phyloP scores from a whole-genome alignment of 345 rosid genomes.

The Streptanthus diversifolius region DNA sequence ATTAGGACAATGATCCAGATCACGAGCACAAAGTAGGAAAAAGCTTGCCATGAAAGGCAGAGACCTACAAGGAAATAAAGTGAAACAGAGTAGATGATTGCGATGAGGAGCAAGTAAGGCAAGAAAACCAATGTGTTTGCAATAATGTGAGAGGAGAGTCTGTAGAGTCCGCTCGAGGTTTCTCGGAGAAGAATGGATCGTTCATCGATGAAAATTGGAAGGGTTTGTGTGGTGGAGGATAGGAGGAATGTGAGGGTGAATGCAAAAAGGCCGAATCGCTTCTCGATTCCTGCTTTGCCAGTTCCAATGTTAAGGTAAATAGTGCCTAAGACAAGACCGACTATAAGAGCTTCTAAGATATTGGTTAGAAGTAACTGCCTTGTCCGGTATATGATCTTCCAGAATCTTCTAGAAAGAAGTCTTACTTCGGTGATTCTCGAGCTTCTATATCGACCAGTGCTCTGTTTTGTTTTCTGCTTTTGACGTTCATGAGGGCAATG shows the following conservation, averaged over 20 bases:
- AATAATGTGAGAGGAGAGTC: slow-evolving; percentile 72
- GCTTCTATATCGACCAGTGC: slow-evolving; percentile 40
- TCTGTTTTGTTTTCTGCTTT: slow-evolving; percentile 23
- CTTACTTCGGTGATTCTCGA: slow-evolving; percentile 60
- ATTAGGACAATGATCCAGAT: slow-evolving; percentile 72
- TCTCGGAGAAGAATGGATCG: slow-evolving; percentile 73
- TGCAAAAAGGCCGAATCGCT: slow-evolving; percentile 85
- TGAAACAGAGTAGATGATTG: slow-evolving; percentile 62
- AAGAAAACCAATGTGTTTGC: slow-evolving; percentile 88
- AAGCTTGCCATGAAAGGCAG: slow-evolving; percentile 71
- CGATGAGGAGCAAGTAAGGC: slow-evolving; percentile 68
- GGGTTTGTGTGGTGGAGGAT: slow-evolving; percentile 86
- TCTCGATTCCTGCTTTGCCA: slow-evolving; percentile 68
- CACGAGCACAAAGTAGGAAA: slow-evolving; percentile 65
- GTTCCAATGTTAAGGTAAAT: slow-evolving; percentile 76
- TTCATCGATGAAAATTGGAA: slow-evolving; percentile 86
- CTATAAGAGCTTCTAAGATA: slow-evolving; percentile 70
- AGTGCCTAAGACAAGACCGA: slow-evolving; percentile 86
- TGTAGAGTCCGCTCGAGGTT: slow-evolving; percentile 77
- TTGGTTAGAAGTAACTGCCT: slow-evolving; percentile 77
- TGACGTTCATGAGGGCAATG: not conserved
- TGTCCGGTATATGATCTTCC: slow-evolving; percentile 85
- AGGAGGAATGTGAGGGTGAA: slow-evolving; percentile 95
- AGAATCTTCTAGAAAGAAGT: slow-evolving; percentile 51
- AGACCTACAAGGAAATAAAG: slow-evolving; percentile 89